Base-by-base conservation (phyloP, 345 rosid species). In the Lumnitzera racemosa region DNA sequence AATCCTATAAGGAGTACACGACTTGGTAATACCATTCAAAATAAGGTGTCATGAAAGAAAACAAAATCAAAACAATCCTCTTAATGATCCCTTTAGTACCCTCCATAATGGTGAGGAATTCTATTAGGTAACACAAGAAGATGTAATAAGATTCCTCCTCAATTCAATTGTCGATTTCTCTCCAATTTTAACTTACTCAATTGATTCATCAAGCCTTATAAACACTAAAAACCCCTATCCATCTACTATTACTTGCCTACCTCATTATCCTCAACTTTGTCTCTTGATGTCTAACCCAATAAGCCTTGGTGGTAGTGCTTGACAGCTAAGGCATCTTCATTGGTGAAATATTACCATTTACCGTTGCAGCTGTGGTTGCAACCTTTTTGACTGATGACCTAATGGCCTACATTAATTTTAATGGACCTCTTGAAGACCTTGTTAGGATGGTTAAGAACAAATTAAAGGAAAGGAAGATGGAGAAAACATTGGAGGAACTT, bases 111-210 rank as follows among this genome's bases (percentile, higher is more conserved):
- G 91, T 63, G 72, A 60, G 2, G 82, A 88, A 54, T 91, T 83
- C 78, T 89, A 96, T 76, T 91, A 96, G 98, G 49, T 91, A 23
- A 82, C 95, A 7, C 92, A 87, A 60, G 98, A 91, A 74, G 98
- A 91, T 68, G 76, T 91, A 57, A 66, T 91, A 64, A 74, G 88
- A 15, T 87, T 81, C 84, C 81, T 89, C 56, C 82, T 92, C 24
- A 76, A 86, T 61, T 77, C 81, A 31, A 89, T 92, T 55, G 94
- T 86, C 46, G 67, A 78, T 2, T 90, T 89, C 73, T 84, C 94
- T 13, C 91, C 96, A 2, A 47, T 82, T 10, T 88, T 85, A 0
- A 78, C 96, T 3, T 75, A 76, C 66, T 77, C 96, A 25, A 78
- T 92, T 56, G 88, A 85, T 65, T 64, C 62, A 24, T 86, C 89